Percentiles rank a stretch among this genome's conserved stretches.
phyloP scores from a whole-genome alignment of 441 rosid species.

The Mallotus repandus region DNA sequence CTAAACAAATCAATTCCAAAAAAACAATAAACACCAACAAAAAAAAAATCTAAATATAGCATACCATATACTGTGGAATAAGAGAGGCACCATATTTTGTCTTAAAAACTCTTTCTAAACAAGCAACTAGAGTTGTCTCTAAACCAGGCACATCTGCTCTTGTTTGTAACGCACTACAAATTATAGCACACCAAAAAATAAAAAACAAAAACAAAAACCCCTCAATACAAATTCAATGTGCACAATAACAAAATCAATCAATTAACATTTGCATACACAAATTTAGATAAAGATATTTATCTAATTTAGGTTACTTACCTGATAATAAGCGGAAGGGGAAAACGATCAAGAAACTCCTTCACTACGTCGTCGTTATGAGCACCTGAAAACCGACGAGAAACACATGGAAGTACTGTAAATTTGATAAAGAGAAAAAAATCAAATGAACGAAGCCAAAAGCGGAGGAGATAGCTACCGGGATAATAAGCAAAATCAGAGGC shows the following conservation, averaged over 20 bases:
- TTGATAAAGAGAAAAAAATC: neutral
- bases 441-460: neutral
- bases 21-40: neutral
- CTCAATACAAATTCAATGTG: neutral
- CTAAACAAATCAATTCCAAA: neutral
- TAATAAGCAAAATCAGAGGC: constrained; percentile 72
- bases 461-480: constrained; percentile 43
- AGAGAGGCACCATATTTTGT: constrained; percentile 79
- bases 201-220: neutral
- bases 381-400: constrained; percentile 39
- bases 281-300: neutral
- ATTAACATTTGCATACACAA: neutral
- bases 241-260: neutral
- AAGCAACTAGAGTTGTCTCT: constrained; percentile 50
- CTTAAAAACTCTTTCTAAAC: constrained; percentile 70
- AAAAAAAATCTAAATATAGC: neutral
- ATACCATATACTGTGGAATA: constrained; percentile 76
- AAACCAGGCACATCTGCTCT: constrained; percentile 53
- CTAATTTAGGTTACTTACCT: constrained; percentile 33
- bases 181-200: neutral
- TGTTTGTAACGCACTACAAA: constrained; percentile 66
- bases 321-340: constrained; percentile 77
- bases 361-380: constrained; percentile 58
- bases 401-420: neutral
- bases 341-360: constrained; percentile 71